These are phyloP conservation scores for Pseudogymnoascus sp. DNA, from an alignment of 2,329 filamentous ascomycete genomes.

Conservation along the genomic window DNA sequence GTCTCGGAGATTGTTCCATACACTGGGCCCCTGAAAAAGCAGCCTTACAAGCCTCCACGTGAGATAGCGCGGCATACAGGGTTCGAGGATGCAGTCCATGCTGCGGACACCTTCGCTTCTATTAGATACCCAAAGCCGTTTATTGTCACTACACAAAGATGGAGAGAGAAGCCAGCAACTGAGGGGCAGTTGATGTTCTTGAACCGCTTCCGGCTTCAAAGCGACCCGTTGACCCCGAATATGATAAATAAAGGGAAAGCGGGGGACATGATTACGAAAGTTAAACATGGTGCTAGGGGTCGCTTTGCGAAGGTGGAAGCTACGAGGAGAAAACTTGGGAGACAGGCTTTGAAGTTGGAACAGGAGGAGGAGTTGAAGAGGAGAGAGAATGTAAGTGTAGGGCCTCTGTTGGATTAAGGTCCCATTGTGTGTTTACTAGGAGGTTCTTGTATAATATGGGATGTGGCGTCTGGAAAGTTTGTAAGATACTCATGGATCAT, in stretches of 20 bases:
- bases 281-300: conserved; percentile 71
- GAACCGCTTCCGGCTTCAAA: conserved; percentile 52
- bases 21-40: conserved; percentile 16
- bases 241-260: conserved; percentile 72
- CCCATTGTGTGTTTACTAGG: background rate
- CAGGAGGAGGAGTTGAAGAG: conserved; percentile 32
- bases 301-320: conserved; percentile 47
- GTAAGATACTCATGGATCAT: background rate
- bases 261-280: conserved; percentile 83
- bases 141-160: conserved; percentile 56
- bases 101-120: conserved; percentile 71
- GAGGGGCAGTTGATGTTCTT: conserved; percentile 59
- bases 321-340: conserved; percentile 42
- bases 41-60: conserved; percentile 61
- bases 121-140: conserved; percentile 58
- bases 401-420: conserved; percentile 35
- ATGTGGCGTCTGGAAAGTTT: background rate
- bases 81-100: conserved; percentile 69
- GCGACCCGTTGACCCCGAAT: conserved; percentile 43
- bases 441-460: background rate
- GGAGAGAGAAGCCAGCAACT: conserved; percentile 61
- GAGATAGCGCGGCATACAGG: conserved; percentile 56
- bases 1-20: conserved; percentile 30
- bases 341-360: conserved; percentile 30
- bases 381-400: conserved; percentile 47